A percentile compares a stretch with the other conserved stretches of the same genome.
These are phyloP conservation scores for Kalmusia sp. DNA, from an alignment of 2,329 filamentous ascomycete species.

Conservation along the genomic window DNA sequence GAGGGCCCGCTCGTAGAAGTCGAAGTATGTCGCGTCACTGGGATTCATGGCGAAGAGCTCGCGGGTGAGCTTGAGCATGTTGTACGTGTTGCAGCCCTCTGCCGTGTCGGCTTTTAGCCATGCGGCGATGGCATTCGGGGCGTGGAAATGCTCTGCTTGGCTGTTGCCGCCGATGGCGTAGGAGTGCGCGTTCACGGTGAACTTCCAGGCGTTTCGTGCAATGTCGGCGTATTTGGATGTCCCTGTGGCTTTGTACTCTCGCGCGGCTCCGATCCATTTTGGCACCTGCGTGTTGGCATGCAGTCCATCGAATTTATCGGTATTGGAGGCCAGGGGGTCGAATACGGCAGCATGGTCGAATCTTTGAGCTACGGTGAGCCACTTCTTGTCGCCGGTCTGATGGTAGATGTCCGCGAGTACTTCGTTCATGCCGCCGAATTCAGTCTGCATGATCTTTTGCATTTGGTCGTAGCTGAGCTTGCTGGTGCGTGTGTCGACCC, in stretches of 20 bases:
- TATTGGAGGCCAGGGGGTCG: slow-evolving; percentile 54
- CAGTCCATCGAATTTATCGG: slow-evolving; percentile 56
- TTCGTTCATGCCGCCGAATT: slow-evolving; percentile 64
- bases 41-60: slow-evolving; percentile 59
- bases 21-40: slow-evolving; percentile 54
- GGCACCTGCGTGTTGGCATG: slow-evolving; percentile 63
- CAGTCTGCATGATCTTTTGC: slow-evolving; percentile 58
- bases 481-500: slow-evolving; percentile 58
- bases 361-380: slow-evolving; percentile 56
- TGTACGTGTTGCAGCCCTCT: slow-evolving; percentile 63
- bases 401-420: slow-evolving; percentile 58
- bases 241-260: slow-evolving; percentile 59
- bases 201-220: slow-evolving; percentile 58
- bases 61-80: slow-evolving; percentile 64
- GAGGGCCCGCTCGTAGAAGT: slow-evolving; percentile 60
- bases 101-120: slow-evolving; percentile 56
- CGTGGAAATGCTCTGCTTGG: slow-evolving; percentile 60
- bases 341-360: slow-evolving; percentile 60
- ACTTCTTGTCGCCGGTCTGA: slow-evolving; percentile 54
- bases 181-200: slow-evolving; percentile 55
- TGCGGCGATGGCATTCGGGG: slow-evolving; percentile 54
- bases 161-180: slow-evolving; percentile 64
- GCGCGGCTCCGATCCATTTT: slow-evolving; percentile 61
- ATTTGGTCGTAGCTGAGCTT: slow-evolving; percentile 54
- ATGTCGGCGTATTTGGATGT: slow-evolving; percentile 55